These are phyloP conservation scores for Corymbia calophylla DNA, from an alignment of 441 rosid species.

Conservation along the genomic window DNA sequence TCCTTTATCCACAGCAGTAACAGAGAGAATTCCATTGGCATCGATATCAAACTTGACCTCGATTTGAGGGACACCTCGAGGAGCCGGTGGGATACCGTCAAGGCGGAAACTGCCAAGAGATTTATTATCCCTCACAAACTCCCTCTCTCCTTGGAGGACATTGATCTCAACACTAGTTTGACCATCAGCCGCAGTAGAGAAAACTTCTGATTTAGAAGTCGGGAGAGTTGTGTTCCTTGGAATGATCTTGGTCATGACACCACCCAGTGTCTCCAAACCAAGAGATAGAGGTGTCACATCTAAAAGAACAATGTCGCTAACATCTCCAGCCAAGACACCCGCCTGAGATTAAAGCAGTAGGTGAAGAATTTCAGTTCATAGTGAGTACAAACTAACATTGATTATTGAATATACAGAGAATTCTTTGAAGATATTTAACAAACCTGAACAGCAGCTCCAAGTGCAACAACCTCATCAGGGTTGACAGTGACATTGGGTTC, in stretches of 20 bases:
- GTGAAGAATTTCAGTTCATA: not conserved
- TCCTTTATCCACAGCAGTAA: slow-evolving; percentile 78
- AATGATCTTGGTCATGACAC: slow-evolving; percentile 90
- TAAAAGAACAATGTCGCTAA: slow-evolving; percentile 80
- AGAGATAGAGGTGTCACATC: slow-evolving; percentile 91
- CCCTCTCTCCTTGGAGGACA: slow-evolving; percentile 97
- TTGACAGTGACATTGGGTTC: slow-evolving; percentile 91
- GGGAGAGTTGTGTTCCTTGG: slow-evolving; percentile 91
- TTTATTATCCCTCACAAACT: slow-evolving; percentile 87
- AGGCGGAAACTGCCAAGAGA: slow-evolving; percentile 91
- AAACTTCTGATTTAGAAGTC: slow-evolving; percentile 91
- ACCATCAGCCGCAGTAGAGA: slow-evolving; percentile 98
- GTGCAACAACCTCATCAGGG: slow-evolving; percentile 92
- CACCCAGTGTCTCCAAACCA: slow-evolving; percentile 90
- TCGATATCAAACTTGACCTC: slow-evolving; percentile 94
- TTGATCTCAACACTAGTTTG: slow-evolving; percentile 95
- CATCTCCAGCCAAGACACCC: slow-evolving; percentile 92
- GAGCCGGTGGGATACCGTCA: slow-evolving; percentile 89
- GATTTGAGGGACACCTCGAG: slow-evolving; percentile 91
- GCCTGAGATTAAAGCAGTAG: slow-evolving; percentile 35
- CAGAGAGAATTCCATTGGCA: slow-evolving; percentile 93
- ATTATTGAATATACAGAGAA: not conserved
- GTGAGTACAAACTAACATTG: not conserved
- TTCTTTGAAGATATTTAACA: not conserved
- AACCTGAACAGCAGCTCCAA: slow-evolving; percentile 99